These are phyloP conservation scores for Chrysoporthe cubensis DNA, from an alignment of 2,329 filamentous ascomycete species.

Conservation along the genomic window DNA sequence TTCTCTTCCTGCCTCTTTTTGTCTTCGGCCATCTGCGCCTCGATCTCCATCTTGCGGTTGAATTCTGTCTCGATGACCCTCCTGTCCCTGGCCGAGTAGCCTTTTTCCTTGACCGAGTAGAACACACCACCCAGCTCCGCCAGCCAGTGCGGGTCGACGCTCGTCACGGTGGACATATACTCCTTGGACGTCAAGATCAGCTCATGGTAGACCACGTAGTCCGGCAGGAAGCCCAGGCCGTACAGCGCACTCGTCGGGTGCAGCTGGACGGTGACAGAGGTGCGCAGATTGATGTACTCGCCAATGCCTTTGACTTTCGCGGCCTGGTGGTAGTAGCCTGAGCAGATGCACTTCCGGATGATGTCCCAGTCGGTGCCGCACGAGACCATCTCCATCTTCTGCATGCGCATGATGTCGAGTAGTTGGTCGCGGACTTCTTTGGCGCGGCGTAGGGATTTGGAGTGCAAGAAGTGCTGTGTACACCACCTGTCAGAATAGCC, in stretches of 20 bases:
- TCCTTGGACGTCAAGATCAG: slow-evolving; percentile 95
- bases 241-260: slow-evolving; percentile 95
- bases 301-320: slow-evolving; percentile 95
- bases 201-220: slow-evolving; percentile 98
- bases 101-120: slow-evolving; percentile 97
- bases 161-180: slow-evolving; percentile 96
- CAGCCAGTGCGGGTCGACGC: slow-evolving; percentile 96
- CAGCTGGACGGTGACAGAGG: slow-evolving; percentile 89
- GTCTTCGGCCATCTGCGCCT: slow-evolving; percentile 88
- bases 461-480: slow-evolving; percentile 87
- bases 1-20: slow-evolving; percentile 69
- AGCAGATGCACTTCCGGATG: slow-evolving; percentile 94
- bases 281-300: slow-evolving; percentile 96
- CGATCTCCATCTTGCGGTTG: slow-evolving; percentile 90
- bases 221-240: slow-evolving; percentile 88
- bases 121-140: slow-evolving; percentile 96
- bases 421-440: slow-evolving; percentile 96
- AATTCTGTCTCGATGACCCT: slow-evolving; percentile 89
- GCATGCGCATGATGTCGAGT: slow-evolving; percentile 89
- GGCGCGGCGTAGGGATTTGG: slow-evolving; percentile 88
- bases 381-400: slow-evolving; percentile 84
- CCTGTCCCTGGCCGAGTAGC: slow-evolving; percentile 85
- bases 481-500: slow-evolving; percentile 92
- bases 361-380: slow-evolving; percentile 98
- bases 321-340: slow-evolving; percentile 97